These are phyloP conservation scores for Collybia nuda DNA, from an alignment of 768 basidiomycete genomes.

Conservation along the genomic window DNA sequence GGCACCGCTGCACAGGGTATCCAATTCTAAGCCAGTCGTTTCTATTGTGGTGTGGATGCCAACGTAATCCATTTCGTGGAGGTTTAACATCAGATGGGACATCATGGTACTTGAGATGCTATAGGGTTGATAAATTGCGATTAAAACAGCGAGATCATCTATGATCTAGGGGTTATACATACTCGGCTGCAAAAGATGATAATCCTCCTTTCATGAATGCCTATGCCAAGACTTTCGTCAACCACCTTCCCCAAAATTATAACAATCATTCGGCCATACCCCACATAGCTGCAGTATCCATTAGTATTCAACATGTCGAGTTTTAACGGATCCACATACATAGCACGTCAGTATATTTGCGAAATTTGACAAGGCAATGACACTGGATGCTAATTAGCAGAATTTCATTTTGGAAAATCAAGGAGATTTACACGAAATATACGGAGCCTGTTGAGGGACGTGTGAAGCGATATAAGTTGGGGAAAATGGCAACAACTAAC, in stretches of 20 bases:
- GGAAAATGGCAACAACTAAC: background rate
- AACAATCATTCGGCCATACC: background rate
- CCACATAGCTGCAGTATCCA: background rate
- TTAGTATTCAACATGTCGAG: background rate
- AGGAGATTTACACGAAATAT: background rate
- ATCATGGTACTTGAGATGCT: conserved; percentile 11
- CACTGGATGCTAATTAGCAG: conserved; percentile 25
- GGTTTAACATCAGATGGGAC: conserved; percentile 11
- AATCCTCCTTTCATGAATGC: background rate
- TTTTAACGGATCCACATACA: conserved; percentile 7
- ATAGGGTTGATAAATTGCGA: background rate
- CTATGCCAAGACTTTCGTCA: background rate
- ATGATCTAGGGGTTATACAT: too few relatives aligned
- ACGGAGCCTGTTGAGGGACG: background rate
- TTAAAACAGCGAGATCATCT: background rate
- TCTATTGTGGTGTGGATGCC: background rate
- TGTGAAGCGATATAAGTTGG: background rate
- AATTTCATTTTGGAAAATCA: background rate
- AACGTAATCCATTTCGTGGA: conserved; percentile 1
- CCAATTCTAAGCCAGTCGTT: background rate
- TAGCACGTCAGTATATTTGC: conserved; percentile 37
- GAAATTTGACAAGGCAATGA: conserved; percentile 47
- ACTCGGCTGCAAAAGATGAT: background rate
- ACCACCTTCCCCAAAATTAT: background rate
- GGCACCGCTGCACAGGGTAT: background rate